A percentile compares a stretch with the other conserved stretches of the same genome.
Conservation (phyloP, 768 basidiomycete genomes). For the Xerocomus potaroensis region DNA sequence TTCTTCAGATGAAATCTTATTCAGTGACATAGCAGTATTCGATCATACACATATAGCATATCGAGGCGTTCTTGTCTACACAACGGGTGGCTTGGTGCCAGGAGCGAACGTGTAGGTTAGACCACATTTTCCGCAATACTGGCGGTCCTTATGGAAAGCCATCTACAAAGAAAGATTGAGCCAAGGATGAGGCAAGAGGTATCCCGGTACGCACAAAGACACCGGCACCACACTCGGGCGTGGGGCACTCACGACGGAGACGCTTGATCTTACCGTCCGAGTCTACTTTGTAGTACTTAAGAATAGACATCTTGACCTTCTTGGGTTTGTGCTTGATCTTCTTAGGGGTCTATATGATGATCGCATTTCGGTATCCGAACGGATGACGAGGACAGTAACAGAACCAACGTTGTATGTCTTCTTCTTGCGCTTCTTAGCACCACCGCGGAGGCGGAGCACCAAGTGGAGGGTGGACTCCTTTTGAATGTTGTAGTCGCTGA, state of each 20-base stretch:
- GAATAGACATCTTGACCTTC: conserved; percentile 99
- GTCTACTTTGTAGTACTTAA: conserved; percentile 99
- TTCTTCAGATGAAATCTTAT: not conserved
- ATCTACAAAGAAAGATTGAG: conserved; percentile 50
- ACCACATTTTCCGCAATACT: conserved; percentile 96
- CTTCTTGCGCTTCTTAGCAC: conserved; percentile 99
- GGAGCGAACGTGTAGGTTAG: conserved; percentile 83
- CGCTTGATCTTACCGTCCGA: conserved; percentile 99
- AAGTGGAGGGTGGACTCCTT: conserved; percentile 99
- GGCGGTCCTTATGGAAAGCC: conserved; percentile 98
- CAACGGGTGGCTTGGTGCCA: conserved; percentile 72
- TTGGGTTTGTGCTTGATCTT: conserved; percentile 99
- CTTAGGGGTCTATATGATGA: conserved; percentile 74
- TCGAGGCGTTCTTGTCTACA: conserved; percentile 35
- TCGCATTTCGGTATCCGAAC: conserved; percentile 4
- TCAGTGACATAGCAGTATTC: conserved; percentile 4
- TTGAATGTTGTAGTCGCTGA: conserved; percentile 96
- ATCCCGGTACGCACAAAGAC: conserved; percentile 81
- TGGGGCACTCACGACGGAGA: conserved; percentile 92
- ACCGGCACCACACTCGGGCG: conserved; percentile 79
- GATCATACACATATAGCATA: conserved; percentile 12
- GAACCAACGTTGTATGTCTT: conserved; percentile 91
- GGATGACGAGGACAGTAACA: not conserved
- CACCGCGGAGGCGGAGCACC: conserved; percentile 96
- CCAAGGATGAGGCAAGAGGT: no score